Base-by-base conservation (phyloP, 345 rosid species). In the Lepidium sativum region DNA sequence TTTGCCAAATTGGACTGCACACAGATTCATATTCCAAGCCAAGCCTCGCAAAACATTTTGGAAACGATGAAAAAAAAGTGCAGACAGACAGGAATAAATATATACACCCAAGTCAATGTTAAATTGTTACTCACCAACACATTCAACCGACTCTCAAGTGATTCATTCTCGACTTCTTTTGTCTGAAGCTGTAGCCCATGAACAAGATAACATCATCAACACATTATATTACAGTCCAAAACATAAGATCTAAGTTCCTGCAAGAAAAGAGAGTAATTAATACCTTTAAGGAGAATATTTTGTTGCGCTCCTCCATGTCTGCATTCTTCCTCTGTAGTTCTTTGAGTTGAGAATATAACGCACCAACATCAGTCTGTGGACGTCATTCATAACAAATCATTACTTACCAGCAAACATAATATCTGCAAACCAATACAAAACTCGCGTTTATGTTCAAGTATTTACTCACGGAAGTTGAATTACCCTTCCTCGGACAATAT, bases 281-380 rank as follows among this genome's bases (percentile, higher is more conserved):
- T 70, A 84, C 96, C 94, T 78, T 80, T 8, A 65, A 63, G 9
- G 78, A 76, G 37, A 90, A 75, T 14, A 61, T 71, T 56, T 63
- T 80, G 79, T 85, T 94, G 56, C 59, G 77, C 56, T 88, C 87
- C 75, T 90, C 95, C 80, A 88, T 72, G 32, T 86, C 92, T 1
- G 71, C 73, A 80, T 83, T 88, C 80, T 67, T 86, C 79, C 66
- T 81, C 82, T 74, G 99, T 33, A 86, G 49, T 39, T 90, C 88
- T 66, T 86, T 81, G 33, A 94, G 80, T 78, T 90, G 99, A 50
- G 97, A 79, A 50, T 87, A 88, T 67, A 94, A 77, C 68, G 92
- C 84, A 77, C 95, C 85, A 61, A 94, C 79, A 78, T 94, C 97
- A 2, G 81, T 77, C 99, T 94, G 86, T 83, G 4, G 29, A 45